Conservation (phyloP, 139 green algal genomes). For the Mesotaenium endlicherianum region DNA sequence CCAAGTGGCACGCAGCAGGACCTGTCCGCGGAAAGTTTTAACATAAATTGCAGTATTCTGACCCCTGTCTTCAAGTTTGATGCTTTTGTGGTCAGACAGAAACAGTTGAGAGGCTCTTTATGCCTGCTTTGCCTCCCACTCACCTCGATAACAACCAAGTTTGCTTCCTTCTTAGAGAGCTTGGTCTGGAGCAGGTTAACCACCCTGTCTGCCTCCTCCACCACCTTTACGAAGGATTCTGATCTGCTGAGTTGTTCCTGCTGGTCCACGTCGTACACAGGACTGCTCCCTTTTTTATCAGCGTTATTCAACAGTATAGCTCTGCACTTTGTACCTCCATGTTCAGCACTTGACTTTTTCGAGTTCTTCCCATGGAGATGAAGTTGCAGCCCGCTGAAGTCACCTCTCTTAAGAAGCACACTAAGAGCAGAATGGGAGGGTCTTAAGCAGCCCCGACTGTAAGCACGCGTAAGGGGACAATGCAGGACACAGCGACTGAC, state of each 20-base stretch:
- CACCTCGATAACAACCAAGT: background rate
- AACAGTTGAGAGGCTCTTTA: background rate
- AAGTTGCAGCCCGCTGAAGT: background rate
- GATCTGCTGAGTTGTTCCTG: slow-evolving; percentile 2
- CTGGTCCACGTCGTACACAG: background rate
- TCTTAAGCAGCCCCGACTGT: too few relatives aligned
- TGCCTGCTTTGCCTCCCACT: background rate
- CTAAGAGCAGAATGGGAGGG: background rate
- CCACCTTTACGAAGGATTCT: slow-evolving; percentile 11
- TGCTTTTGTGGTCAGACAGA: background rate
- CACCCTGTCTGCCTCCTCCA: slow-evolving; percentile 17
- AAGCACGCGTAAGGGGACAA: too few relatives aligned
- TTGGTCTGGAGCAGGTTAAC: slow-evolving; percentile 8
- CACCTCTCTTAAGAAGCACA: background rate
- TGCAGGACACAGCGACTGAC: too few relatives aligned
- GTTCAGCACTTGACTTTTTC: background rate
- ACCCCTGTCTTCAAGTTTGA: background rate
- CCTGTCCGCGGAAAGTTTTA: background rate
- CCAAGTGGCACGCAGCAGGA: too few relatives aligned
- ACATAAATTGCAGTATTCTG: background rate
- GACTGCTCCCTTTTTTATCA: background rate
- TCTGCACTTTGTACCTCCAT: background rate
- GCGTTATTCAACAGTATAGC: background rate
- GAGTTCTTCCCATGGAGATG: background rate
- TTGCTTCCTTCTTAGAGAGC: slow-evolving; percentile 5